phyloP scores from a whole-genome alignment of 345 rosid genomes.

The Stellera chamaejasme region DNA sequence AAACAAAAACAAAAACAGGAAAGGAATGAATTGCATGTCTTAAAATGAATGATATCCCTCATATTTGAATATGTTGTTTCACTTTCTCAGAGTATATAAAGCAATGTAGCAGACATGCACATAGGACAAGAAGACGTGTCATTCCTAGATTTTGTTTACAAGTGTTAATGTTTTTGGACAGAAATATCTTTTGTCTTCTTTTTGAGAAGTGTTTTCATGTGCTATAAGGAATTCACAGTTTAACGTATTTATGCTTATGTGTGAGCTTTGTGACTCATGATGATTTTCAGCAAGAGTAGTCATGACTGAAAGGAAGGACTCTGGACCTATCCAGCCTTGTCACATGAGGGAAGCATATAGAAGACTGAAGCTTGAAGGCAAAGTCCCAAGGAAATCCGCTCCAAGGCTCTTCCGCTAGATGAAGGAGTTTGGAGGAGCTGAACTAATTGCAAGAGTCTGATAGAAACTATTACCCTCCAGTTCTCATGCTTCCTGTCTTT shows the following conservation, averaged over 20 bases:
- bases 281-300: slow-evolving; percentile 64
- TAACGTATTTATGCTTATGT: not conserved
- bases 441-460: not conserved
- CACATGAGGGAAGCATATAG: slow-evolving; percentile 89
- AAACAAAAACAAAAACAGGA: no score
- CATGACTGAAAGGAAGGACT: slow-evolving; percentile 83
- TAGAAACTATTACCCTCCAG: not conserved
- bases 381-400: slow-evolving; percentile 75
- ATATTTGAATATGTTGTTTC: no score
- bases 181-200: no score
- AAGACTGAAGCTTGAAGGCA: slow-evolving; percentile 82
- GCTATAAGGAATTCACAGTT: not conserved
- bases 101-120: no score
- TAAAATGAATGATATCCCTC: no score
- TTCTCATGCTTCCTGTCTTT: no score
- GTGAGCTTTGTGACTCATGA: not conserved
- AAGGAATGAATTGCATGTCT: no score
- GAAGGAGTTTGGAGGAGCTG: not conserved
- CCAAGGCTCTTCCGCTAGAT: slow-evolving; percentile 79
- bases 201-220: no score
- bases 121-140: no score
- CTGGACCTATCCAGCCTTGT: slow-evolving; percentile 96
- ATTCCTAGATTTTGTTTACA: no score
- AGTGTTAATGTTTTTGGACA: no score
- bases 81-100: no score